Percentiles rank a stretch among this genome's conserved stretches.
Conservation (phyloP, 2,329 filamentous ascomycete genomes). For the Chaetoscypha palmicola region DNA sequence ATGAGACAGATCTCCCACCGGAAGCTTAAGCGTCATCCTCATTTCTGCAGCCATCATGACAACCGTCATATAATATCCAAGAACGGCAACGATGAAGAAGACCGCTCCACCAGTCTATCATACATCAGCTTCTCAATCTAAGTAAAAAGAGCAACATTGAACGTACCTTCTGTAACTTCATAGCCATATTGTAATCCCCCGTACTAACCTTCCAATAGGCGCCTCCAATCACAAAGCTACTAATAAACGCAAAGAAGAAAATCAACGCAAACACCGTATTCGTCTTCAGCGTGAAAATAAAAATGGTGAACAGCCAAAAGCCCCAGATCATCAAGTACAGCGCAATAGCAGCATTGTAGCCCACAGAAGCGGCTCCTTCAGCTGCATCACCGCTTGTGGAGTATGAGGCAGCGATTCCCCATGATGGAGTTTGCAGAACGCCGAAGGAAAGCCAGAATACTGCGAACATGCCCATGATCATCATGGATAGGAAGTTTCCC, state of each 20-base stretch:
- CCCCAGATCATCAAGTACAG: constrained; percentile 47
- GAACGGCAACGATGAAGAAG: constrained; percentile 39
- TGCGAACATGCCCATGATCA: constrained; percentile 44
- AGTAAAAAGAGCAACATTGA: no score
- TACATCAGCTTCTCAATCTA: background rate
- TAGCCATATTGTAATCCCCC: constrained; percentile 37
- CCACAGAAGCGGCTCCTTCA: constrained; percentile 36
- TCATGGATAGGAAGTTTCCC: constrained; percentile 46
- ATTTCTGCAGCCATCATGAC: constrained; percentile 49
- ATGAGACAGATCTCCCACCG: constrained; percentile 44
- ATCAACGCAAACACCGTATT: constrained; percentile 44
- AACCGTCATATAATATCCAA: constrained; percentile 48
- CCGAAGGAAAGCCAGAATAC: constrained; percentile 46
- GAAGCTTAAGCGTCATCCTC: constrained; percentile 41
- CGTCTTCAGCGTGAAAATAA: constrained; percentile 44
- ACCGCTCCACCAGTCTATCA: constrained; percentile 34
- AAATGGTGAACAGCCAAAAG: constrained; percentile 45
- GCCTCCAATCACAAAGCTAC: constrained; percentile 39
- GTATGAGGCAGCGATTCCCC: constrained; percentile 40
- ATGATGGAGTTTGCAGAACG: constrained; percentile 42
- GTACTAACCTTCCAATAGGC: constrained; percentile 43
- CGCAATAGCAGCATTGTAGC: constrained; percentile 42
- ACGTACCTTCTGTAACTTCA: constrained; percentile 39
- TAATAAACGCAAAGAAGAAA: constrained; percentile 40
- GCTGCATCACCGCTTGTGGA: constrained; percentile 35